These are phyloP conservation scores for Microcyclosporella mali DNA, from an alignment of 2,329 filamentous ascomycete species.

Conservation along the genomic window DNA sequence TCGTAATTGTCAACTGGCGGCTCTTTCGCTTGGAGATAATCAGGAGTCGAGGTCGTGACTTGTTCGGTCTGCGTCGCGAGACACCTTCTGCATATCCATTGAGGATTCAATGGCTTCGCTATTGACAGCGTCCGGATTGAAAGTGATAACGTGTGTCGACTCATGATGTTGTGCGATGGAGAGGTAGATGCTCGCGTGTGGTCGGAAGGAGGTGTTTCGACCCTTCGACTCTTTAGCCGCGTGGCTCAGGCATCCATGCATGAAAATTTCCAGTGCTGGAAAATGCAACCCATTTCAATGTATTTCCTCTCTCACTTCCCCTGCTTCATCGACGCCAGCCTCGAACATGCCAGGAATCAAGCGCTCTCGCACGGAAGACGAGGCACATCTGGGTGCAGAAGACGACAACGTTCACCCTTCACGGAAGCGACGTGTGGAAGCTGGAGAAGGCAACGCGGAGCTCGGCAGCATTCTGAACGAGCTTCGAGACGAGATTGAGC, in stretches of 20 bases:
- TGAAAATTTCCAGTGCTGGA: too few relatives aligned
- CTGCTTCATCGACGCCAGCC: background rate
- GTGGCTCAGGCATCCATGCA: too few relatives aligned
- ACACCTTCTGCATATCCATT: constrained; percentile 29
- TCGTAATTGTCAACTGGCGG: constrained; percentile 11
- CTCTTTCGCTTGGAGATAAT: constrained; percentile 3
- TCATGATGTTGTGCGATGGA: constrained; percentile 20
- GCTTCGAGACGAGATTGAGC: constrained; percentile 42
- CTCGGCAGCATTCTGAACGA: constrained; percentile 43
- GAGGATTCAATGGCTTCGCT: constrained; percentile 10
- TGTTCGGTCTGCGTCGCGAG: constrained; percentile 24
- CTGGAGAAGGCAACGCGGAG: constrained; percentile 37
- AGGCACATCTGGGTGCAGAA: constrained; percentile 7
- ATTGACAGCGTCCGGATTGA: constrained; percentile 22
- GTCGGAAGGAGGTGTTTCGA: constrained; percentile 1
- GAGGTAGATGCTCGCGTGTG: constrained; percentile 7
- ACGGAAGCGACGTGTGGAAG: constrained; percentile 30
- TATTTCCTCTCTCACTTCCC: too few relatives aligned
- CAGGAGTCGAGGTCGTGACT: constrained; percentile 5
- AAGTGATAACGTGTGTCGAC: constrained; percentile 19
- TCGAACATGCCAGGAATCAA: constrained; percentile 22
- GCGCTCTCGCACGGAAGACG: constrained; percentile 17
- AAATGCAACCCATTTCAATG: too few relatives aligned
- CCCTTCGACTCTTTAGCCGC: background rate
- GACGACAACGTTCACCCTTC: constrained; percentile 22